These are phyloP conservation scores for Apiotrichum laibachii DNA, from an alignment of 1,284 basidiomycete genomes.

Conservation along the genomic window DNA sequence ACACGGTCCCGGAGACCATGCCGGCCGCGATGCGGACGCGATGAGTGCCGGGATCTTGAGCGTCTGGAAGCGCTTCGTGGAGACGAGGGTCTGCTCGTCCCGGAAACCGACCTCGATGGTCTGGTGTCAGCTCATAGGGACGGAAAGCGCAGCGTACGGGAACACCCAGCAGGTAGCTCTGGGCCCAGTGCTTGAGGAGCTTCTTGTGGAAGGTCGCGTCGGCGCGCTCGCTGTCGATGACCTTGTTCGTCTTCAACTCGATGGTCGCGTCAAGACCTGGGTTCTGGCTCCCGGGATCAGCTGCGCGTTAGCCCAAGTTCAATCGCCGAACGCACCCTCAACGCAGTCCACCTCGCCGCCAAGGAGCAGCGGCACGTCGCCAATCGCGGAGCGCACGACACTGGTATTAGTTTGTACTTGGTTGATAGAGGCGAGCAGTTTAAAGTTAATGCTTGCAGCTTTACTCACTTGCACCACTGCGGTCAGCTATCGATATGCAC, in stretches of 20 bases:
- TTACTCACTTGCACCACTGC: slow-evolving; percentile 74
- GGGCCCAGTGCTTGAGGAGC: slow-evolving; percentile 91
- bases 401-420: slow-evolving; percentile 30
- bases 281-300: slow-evolving; percentile 26
- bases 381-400: slow-evolving; percentile 85
- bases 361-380: slow-evolving; percentile 72
- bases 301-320: slow-evolving; percentile 5
- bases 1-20: slow-evolving; percentile 38
- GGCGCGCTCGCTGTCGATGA: slow-evolving; percentile 67
- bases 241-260: slow-evolving; percentile 89
- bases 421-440: not conserved
- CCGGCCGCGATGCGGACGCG: slow-evolving; percentile 1
- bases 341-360: slow-evolving; percentile 97
- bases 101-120: slow-evolving; percentile 90
- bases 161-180: slow-evolving; percentile 88
- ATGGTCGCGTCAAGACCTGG: slow-evolving; percentile 58
- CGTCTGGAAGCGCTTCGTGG: slow-evolving; percentile 67
- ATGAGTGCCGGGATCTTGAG: slow-evolving; percentile 58
- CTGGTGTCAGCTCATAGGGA: slow-evolving; percentile 49
- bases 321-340: slow-evolving; percentile 56
- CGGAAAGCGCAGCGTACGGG: slow-evolving; percentile 62
- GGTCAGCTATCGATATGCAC: slow-evolving; percentile 1
- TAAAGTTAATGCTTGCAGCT: too few relatives aligned
- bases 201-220: slow-evolving; percentile 85
- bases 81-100: slow-evolving; percentile 67